Evolutionary conservation across 768 basidiomycete species (phyloP), one percentile per base, ranked within the genome.

Genomic region (Boletellus sp.): DNA sequence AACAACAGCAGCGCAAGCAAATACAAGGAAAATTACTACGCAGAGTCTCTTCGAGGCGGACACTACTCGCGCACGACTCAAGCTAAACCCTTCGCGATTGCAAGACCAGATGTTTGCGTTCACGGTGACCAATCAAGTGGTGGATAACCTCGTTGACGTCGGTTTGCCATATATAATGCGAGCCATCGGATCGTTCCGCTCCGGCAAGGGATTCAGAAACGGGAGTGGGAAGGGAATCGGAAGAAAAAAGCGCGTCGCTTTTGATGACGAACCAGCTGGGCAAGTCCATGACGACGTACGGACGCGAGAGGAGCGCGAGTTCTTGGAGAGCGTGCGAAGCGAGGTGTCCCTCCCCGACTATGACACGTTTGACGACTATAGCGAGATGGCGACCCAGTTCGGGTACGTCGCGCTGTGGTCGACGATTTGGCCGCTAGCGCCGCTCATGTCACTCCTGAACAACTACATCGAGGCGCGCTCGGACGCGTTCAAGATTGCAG

Each of bases 331-430:
- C 41, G 85, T 96, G 22, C 74, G 92, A 50, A 72, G 72, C 43
- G 86, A 98, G 70, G 84, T 85, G 6, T 79, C 80, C 22, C 73
- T 94, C 42, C 89, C 94, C 0, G 84, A 84, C 34, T 94, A 94
- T 60, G 79, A 84, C 32, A 72, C 87, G 6, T 94, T 91, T 60
- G 80, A 74, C 45, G 95, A 97, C 70, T 99, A 95, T 68, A 84
- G 83, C 60, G 96, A 99, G 72, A 97, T 99, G 94, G 90, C 90
- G 15, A 87, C 88, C 9, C 92, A 94, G 61, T 96, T 95, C 65
- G 94, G 95, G 0, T 94, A 95, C 63, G 83, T 97, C 26, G 83
- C 83, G 8, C 73, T 97, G 19, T 98, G 94, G 92, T 89, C 85
- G 40, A 85, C 90, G 26, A 90, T 94, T 51, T 98, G 94, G 93